These are phyloP conservation scores for Malbranchea cinnamomea DNA, from an alignment of 2,329 filamentous ascomycete species.

Conservation along the genomic window DNA sequence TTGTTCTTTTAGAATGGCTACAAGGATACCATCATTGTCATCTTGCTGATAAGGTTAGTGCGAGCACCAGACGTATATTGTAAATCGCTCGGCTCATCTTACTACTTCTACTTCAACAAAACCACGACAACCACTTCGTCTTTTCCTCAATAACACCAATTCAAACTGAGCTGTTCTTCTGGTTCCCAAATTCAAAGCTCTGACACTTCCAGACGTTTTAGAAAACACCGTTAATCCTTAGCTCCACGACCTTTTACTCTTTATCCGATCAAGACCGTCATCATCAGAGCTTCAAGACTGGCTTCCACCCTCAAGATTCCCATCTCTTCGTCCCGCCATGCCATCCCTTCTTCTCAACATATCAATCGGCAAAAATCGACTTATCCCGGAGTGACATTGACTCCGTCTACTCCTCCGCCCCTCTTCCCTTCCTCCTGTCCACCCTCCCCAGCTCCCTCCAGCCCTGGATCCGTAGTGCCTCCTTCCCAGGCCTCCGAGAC, in stretches of 20 bases:
- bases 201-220: too few species aligned
- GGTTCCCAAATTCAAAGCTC: too few species aligned
- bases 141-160: too few species aligned
- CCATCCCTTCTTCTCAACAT: constrained; percentile 2
- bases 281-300: constrained; percentile 9
- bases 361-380: not conserved
- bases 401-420: not conserved
- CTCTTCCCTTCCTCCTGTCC: constrained; percentile 1
- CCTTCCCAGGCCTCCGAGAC: constrained; percentile 14
- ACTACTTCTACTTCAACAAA: too few species aligned
- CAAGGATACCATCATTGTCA: too few species aligned
- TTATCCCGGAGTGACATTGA: not conserved
- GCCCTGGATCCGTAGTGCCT: constrained; percentile 16
- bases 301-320: constrained; percentile 8
- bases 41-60: too few species aligned
- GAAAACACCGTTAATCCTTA: not conserved
- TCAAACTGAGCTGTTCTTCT: too few species aligned
- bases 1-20: too few species aligned
- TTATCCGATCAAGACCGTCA: constrained; percentile 1
- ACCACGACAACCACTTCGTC: too few species aligned
- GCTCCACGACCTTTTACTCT: not conserved
- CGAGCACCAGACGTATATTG: too few species aligned
- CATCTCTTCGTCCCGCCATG: constrained; percentile 5
- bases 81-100: too few species aligned
- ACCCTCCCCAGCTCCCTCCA: constrained; percentile 1